Conservation (phyloP, 441 rosid genomes). For the Pelargonium cotyledonis region DNA sequence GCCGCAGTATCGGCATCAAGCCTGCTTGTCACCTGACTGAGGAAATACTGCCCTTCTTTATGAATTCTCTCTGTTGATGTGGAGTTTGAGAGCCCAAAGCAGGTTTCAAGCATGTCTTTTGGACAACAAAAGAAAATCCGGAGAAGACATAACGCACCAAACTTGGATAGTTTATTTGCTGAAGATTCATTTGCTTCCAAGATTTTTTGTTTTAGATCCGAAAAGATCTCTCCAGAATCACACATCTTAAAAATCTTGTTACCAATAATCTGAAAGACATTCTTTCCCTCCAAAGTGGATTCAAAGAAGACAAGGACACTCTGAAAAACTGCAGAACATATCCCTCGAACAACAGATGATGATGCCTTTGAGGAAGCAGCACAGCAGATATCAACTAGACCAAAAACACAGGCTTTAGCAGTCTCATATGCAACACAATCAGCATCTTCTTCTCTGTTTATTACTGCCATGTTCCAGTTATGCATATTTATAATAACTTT, state of each 20-base stretch:
- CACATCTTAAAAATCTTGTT: constrained; percentile 44
- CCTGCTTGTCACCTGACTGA: constrained; percentile 49
- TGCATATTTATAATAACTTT: constrained; percentile 58
- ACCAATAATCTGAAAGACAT: constrained; percentile 53
- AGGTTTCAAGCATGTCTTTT: constrained; percentile 56
- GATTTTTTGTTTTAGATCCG: constrained; percentile 58
- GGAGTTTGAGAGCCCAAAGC: constrained; percentile 62
- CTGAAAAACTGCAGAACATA: constrained; percentile 61
- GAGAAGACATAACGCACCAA: constrained; percentile 49
- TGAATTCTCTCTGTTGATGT: constrained; percentile 46
- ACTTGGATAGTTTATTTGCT: constrained; percentile 49
- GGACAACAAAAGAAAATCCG: constrained; percentile 61
- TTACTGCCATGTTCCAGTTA: constrained; percentile 45
- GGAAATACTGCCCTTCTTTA: constrained; percentile 54
- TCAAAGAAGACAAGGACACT: constrained; percentile 60
- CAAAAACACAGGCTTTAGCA: constrained; percentile 72
- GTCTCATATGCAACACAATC: constrained; percentile 73
- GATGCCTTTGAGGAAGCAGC: constrained; percentile 50
- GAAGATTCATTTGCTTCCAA: constrained; percentile 48
- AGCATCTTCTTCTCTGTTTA: constrained; percentile 52
- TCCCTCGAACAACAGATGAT: constrained; percentile 50
- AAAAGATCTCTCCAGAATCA: constrained; percentile 42
- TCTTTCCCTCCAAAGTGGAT: constrained; percentile 45
- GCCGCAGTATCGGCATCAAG: constrained; percentile 32
- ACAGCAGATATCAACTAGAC: constrained; percentile 71